Evolutionary conservation across 208 protist species (phyloP), one percentile per base, ranked within the genome.

Genomic region (Wallacemonas sp.): DNA sequence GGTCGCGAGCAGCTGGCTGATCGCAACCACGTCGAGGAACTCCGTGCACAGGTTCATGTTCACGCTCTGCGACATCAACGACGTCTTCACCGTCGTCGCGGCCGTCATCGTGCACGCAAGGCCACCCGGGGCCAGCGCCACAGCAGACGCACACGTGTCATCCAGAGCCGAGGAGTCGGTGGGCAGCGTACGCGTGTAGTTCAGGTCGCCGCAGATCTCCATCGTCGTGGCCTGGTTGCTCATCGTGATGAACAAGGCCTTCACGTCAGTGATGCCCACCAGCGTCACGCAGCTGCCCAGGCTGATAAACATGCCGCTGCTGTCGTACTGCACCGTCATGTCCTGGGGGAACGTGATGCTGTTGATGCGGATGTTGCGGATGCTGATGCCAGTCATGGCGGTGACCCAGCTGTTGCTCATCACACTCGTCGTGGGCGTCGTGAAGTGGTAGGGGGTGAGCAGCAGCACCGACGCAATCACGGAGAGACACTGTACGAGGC

Each of bases 281-380:
- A 58, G 52, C 11, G 32, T 19, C 26, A 58, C 52, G 32, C 52
- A 58, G 11, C 12, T 21, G 32, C 52, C 52, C 12, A 58, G 52
- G 1, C n/a, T 24, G 19, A 58, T 39, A 30, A 24, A 41, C 52
- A 58, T 33, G 17, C 52, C 52, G 30, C n/a, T 27, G 14, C n/a
- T 19, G 32, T 58, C 32, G 32, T 58, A 58, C 52, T 17, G 29
- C 12, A 58, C 30, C 17, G 24, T 58, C 52, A 58, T 58, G 30
- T 43, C 52, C 19, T 58, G 52, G 14, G 52, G 52, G 19, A 58
- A 58, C 30, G 26, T 39, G 26, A 58, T 21, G 12, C 4, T 43
- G n/a, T 58, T 34, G 12, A 58, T 58, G 52, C 52, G 52, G 17
- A 58, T 58, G 34, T 58, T 58, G 14, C 52, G 26, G 19, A 58